Percentiles rank a stretch among this genome's conserved stretches.
Conservation (phyloP, 495 filamentous ascomycete species). For the Bacidia rubella region DNA sequence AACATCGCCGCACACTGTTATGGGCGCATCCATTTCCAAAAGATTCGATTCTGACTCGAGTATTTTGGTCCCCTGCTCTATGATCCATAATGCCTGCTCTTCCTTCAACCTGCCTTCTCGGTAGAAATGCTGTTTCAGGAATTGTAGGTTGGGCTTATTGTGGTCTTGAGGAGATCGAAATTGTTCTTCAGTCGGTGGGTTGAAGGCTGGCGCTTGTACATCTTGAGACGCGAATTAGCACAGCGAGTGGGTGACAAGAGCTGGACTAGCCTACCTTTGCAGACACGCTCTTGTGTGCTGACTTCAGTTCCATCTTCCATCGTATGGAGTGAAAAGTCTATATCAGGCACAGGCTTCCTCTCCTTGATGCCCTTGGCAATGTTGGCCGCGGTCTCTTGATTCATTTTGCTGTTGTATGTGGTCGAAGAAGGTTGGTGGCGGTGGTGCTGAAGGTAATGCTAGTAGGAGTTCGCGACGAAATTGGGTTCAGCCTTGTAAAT, state of each 20-base stretch:
- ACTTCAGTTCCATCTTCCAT: constrained; percentile 97
- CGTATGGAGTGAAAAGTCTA: constrained; percentile 92
- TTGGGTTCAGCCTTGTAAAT: too few species aligned
- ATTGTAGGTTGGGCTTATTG: constrained; percentile 80
- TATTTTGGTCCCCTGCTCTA: constrained; percentile 69
- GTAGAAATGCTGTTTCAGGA: constrained; percentile 96
- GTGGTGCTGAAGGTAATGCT: not conserved
- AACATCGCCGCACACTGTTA: constrained; percentile 98
- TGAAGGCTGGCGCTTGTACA: constrained; percentile 92
- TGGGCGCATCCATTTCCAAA: constrained; percentile 97
- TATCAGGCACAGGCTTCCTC: constrained; percentile 90
- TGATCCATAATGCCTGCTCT: constrained; percentile 93
- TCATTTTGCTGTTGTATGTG: not conserved
- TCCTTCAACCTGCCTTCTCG: constrained; percentile 93
- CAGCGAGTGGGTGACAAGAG: constrained; percentile 7
- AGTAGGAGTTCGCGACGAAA: too few species aligned
- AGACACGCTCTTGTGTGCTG: constrained; percentile 86
- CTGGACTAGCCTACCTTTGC: constrained; percentile 61
- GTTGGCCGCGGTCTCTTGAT: constrained; percentile 8
- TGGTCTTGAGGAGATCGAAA: constrained; percentile 67
- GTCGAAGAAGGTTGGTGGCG: not conserved
- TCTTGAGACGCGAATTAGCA: constrained; percentile 38
- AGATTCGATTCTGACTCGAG: constrained; percentile 83
- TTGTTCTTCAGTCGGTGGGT: constrained; percentile 72
- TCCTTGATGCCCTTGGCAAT: constrained; percentile 60